Conservation (phyloP, 768 basidiomycete species). For the Daedaleopsis nitida region DNA sequence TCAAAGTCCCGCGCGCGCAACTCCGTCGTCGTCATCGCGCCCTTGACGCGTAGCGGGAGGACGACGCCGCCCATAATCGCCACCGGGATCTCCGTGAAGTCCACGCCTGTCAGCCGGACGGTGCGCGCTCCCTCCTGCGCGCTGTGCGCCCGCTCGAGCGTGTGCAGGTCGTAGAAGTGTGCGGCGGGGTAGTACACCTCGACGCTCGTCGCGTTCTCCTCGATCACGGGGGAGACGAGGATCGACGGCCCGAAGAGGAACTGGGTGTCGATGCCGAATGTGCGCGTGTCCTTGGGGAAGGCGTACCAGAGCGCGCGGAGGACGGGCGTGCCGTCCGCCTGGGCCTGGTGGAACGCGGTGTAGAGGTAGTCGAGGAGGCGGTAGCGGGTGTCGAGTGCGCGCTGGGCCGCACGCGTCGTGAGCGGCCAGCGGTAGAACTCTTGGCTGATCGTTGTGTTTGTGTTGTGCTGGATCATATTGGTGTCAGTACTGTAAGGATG, state of each 20-base stretch:
- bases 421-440: constrained; percentile 69
- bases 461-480: constrained; percentile 51
- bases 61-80: constrained; percentile 62
- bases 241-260: constrained; percentile 70
- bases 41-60: constrained; percentile 54
- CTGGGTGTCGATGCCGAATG: constrained; percentile 63
- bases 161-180: constrained; percentile 64
- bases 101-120: constrained; percentile 44
- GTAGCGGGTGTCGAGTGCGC: constrained; percentile 63
- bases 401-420: constrained; percentile 59
- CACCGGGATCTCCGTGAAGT: constrained; percentile 60
- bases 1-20: constrained; percentile 59
- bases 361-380: constrained; percentile 72
- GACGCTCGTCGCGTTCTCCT: constrained; percentile 59
- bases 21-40: constrained; percentile 62
- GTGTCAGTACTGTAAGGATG: not conserved
- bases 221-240: constrained; percentile 69
- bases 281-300: constrained; percentile 62
- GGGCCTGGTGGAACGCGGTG: constrained; percentile 65
- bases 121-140: constrained; percentile 41
- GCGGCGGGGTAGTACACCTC: constrained; percentile 57
- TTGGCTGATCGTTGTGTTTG: constrained; percentile 52
- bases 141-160: constrained; percentile 41
- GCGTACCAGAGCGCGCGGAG: constrained; percentile 65
- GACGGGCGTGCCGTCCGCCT: constrained; percentile 61